Evolutionary conservation across 306 rosid genomes (phyloP).

Genomic region (Rosa multiflora): DNA sequence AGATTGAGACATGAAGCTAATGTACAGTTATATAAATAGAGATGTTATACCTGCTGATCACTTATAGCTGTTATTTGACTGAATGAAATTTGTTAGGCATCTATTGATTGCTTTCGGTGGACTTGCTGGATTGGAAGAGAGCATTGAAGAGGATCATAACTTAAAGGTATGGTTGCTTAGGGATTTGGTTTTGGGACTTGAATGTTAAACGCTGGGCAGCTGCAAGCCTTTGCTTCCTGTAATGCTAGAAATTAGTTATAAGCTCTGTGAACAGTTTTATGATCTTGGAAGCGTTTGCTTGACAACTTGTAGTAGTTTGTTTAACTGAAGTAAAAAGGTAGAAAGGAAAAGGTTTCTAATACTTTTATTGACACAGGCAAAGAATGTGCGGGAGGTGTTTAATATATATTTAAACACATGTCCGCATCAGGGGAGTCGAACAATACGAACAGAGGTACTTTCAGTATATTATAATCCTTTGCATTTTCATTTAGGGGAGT

Average conservation of each 20-base stretch:
- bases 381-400: constrained; percentile 55
- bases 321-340: not conserved
- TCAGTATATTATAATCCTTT: not conserved
- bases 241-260: not conserved
- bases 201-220: not conserved
- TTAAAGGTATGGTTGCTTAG: constrained; percentile 50
- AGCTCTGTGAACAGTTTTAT: not conserved
- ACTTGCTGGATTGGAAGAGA: constrained; percentile 96
- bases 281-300: not conserved
- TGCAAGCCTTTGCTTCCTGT: not conserved
- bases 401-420: constrained; percentile 77
- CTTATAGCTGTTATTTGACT: constrained; percentile 25
- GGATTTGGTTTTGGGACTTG: not conserved
- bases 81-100: constrained; percentile 57
- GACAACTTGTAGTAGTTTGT: constrained; percentile 9
- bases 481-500: not conserved
- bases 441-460: constrained; percentile 94
- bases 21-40: not conserved
- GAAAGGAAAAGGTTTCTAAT: constrained; percentile 10
- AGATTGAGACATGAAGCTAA: not conserved
- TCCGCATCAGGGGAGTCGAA: constrained; percentile 95
- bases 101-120: constrained; percentile 94
- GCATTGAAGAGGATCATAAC: constrained; percentile 80
- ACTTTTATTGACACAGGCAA: constrained; percentile 43
- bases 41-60: constrained; percentile 14